These are phyloP conservation scores for Fusarium sp. DNA, from an alignment of 2,329 filamentous ascomycete species.

Conservation along the genomic window DNA sequence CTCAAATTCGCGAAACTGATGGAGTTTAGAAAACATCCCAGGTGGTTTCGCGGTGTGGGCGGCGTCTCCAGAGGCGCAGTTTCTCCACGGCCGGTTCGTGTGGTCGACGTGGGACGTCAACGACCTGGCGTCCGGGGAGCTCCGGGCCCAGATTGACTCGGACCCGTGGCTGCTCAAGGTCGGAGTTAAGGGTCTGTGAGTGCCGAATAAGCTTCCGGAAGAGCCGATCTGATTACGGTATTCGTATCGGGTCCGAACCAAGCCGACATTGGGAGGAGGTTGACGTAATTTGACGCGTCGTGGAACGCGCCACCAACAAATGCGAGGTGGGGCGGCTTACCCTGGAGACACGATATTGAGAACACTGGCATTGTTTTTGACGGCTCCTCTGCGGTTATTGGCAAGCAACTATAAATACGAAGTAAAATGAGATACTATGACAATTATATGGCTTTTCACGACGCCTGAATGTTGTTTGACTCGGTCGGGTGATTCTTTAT, in stretches of 20 bases:
- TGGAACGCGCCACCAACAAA: neutral
- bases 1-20: neutral
- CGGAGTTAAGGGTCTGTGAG: constrained; percentile 41
- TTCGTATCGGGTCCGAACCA: constrained; percentile 1
- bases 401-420: too few species aligned
- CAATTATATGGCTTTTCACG: too few species aligned
- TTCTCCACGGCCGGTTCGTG: constrained; percentile 63
- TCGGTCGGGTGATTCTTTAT: too few species aligned
- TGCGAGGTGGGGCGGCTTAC: neutral
- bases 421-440: too few species aligned
- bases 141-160: constrained; percentile 22
- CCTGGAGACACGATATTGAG: neutral
- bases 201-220: neutral
- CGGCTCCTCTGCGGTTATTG: too few species aligned
- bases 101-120: constrained; percentile 68
- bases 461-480: too few species aligned
- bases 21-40: constrained; percentile 54
- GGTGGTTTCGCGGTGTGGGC: constrained; percentile 62
- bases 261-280: neutral
- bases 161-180: constrained; percentile 45
- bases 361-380: neutral
- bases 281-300: too few species aligned
- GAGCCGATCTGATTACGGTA: neutral
- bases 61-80: constrained; percentile 59
- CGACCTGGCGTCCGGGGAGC: constrained; percentile 53